Evolutionary conservation across 768 basidiomycete genomes (phyloP).

Genomic region (Auriscalpium microsporum): DNA sequence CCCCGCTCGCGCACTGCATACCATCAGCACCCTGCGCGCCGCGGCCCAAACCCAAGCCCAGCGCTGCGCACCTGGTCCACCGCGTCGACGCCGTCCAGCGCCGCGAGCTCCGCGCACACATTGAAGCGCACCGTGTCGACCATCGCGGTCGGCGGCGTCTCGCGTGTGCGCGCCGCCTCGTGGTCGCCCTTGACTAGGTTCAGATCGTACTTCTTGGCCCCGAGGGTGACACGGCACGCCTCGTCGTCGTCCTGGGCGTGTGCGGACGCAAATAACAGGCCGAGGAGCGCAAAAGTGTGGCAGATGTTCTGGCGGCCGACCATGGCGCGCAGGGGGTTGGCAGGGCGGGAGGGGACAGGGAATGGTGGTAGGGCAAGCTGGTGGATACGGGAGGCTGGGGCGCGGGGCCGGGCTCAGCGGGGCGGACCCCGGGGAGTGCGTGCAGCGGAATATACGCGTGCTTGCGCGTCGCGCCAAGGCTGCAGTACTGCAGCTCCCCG

Average conservation of each 20-base stretch:
- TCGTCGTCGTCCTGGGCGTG: constrained; percentile 8
- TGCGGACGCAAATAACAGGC: constrained; percentile 4
- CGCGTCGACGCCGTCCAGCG: constrained; percentile 35
- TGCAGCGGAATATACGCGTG: constrained; percentile 20
- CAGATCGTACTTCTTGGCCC: constrained; percentile 50
- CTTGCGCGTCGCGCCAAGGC: background rate
- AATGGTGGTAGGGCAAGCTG: constrained; percentile 1
- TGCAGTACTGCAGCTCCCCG: background rate
- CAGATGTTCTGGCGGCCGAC: background rate
- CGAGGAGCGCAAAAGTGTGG: constrained; percentile 4
- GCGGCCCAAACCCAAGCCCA: background rate
- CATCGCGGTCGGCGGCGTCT: constrained; percentile 56
- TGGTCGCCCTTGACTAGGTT: constrained; percentile 45
- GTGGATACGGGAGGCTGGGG: background rate
- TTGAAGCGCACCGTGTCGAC: constrained; percentile 56
- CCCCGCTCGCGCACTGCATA: constrained; percentile 55
- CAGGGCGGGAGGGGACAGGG: background rate
- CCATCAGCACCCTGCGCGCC: background rate
- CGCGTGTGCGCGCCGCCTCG: constrained; percentile 39
- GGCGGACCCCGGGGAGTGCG: constrained; percentile 6
- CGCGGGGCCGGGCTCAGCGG: background rate
- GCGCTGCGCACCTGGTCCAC: constrained; percentile 57
- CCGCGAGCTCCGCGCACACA: constrained; percentile 53
- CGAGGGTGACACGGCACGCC: constrained; percentile 41
- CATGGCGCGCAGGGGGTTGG: background rate